Base-by-base conservation (phyloP, 345 rosid genomes). In the Streptanthus diversifolius region DNA sequence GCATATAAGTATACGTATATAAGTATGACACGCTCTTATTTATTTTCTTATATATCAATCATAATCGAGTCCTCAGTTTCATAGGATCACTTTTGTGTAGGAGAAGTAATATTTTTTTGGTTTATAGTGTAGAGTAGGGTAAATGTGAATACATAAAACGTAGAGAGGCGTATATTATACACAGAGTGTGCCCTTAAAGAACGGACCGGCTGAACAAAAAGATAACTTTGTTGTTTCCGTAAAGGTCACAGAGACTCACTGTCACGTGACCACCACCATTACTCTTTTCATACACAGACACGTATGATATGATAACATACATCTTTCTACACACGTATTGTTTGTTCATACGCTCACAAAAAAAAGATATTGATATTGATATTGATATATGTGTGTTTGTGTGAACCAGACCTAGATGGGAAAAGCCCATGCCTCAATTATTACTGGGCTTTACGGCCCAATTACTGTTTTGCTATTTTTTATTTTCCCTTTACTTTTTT, bases 141-240 rank as follows among this genome's bases (percentile, higher is more conserved):
- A 63, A 69, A 63, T 47, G 32, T 44, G 70, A 53, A 66, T 62
- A 68, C 18, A 69, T 5, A 63, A 62, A 75, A 62, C 59, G 66
- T 69, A 69, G 75, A 69, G 70, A 76, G 75, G 60, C 74, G 54
- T 53, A 62, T 68, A 75, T 60, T 27, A 59, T 39, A 74, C 22
- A 66, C 66, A 65, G 77, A 48, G 63, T 68, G 68, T 45, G 75
- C 65, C 48, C 63, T 62, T 35, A 76, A 62, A 69, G 44, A 63
- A 45, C 51, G 44, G 70, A 69, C 79, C 79, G 45, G 37, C 44
- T 29, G 51, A 44, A 69, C 36, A 47, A 53, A 75, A 76, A 63
- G 60, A 25, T 55, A 70, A 63, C 60, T 59, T 76, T 76, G 66
- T 45, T 76, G 80, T 76, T 71, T 70, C 75, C 76, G 17, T 25